phyloP scores from a whole-genome alignment of 2,329 filamentous ascomycete species.

The Cercospora sp. region DNA sequence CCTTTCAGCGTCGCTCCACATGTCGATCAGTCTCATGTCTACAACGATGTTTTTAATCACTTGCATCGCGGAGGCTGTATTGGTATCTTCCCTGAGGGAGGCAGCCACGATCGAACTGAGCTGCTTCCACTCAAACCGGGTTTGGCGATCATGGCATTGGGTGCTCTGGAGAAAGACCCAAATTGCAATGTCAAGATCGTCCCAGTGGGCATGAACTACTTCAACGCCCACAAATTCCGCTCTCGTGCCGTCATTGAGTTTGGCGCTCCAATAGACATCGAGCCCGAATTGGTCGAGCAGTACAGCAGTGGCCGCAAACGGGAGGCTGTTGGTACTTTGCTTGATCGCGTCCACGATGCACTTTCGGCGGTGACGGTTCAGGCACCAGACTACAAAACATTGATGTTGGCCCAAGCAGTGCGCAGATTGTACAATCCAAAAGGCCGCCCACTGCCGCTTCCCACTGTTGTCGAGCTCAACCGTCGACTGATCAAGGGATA shows the following conservation, averaged over 20 bases:
- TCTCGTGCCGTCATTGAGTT: conserved; percentile 96
- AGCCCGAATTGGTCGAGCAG: conserved; percentile 76
- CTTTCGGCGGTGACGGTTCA: conserved; percentile 88
- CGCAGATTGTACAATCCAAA: conserved; percentile 91
- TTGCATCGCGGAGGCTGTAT: conserved; percentile 83
- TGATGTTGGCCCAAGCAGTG: conserved; percentile 95
- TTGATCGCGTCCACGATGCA: conserved; percentile 83
- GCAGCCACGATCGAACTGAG: conserved; percentile 91
- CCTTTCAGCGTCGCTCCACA: conserved; percentile 88
- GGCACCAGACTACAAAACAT: conserved; percentile 88
- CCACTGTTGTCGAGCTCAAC: conserved; percentile 92
- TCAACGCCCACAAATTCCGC: conserved; percentile 97
- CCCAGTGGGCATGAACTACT: conserved; percentile 98
- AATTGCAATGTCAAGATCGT: conserved; percentile 91
- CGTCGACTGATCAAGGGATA: conserved; percentile 88
- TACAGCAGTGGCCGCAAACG: conserved; percentile 81
- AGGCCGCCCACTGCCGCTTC: conserved; percentile 87
- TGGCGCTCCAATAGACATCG: conserved; percentile 82
- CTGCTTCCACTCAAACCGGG: conserved; percentile 91
- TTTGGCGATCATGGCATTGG: conserved; percentile 96
- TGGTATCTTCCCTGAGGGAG: conserved; percentile 95
- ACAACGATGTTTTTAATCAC: conserved; percentile 86
- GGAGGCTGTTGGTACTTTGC: conserved; percentile 79
- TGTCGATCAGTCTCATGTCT: conserved; percentile 90
- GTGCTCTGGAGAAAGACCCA: conserved; percentile 79